Evolutionary conservation across 2,329 filamentous ascomycete species (phyloP), one percentile per base, ranked within the genome.

Genomic region (Cladosporium halotolerans): DNA sequence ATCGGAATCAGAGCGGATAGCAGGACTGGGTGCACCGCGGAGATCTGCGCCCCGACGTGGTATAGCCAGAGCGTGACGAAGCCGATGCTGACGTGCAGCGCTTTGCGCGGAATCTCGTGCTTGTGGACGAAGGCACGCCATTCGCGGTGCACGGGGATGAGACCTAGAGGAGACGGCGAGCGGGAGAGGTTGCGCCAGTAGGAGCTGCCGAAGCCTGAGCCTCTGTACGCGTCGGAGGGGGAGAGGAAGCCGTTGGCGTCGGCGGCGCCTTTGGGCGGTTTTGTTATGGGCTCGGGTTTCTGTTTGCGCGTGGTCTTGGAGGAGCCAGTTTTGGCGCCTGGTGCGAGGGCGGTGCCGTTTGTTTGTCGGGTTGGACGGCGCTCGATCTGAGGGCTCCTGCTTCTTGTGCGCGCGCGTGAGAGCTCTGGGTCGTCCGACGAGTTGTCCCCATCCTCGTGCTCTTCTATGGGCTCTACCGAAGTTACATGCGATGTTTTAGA

Each of bases 21-120:
- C 41, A 99, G 80, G 66, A 87, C 89, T 0, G 93, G 92, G 41
- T 91, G 86, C 47, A 99, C 92, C 14, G 85, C 73, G 16, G 75
- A 76, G 1, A 88, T 82, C 69, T 96, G 90, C 4, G 85, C 81
- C 53, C 90, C 92, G 23, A 80, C 82, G 46, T 82, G 78, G 71
- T 97, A 99, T 36, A 97, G 80, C 75, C 85, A 88, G 43, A 96
- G 80, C 16, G 92, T 89, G 56, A 97, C 79, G 74, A 97, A 97
- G 52, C 93, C 93, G 67, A 99, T 99, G 45, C 91, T 96, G 54
- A 97, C 89, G 69, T 99, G 93, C 36, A 99, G 79, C 39, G 84
- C 76, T 72, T 99, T 99, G 63, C 93, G 86, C 9, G 93, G 93
- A 50, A 99, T 91, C 73, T 99, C 93, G 72, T 99, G 92, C 64